These are phyloP conservation scores for Liriodendron chinense DNA, from an alignment of 164 flowering plant genomes.

Conservation along the genomic window DNA sequence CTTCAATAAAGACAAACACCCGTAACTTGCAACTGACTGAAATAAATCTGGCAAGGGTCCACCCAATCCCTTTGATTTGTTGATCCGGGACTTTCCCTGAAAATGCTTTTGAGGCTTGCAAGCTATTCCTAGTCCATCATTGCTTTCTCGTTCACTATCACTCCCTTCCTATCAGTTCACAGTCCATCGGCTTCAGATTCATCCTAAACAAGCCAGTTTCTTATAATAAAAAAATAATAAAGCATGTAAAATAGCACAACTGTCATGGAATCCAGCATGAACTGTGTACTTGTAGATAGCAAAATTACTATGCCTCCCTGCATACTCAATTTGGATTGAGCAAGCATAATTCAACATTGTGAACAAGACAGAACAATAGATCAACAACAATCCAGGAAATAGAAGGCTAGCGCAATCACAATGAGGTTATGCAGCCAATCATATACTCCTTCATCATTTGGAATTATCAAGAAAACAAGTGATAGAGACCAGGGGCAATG, in stretches of 20 bases:
- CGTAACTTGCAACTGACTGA: constrained; percentile 44
- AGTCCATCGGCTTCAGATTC: constrained; percentile 12
- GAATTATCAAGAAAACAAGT: too few relatives aligned
- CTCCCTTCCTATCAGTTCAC: constrained; percentile 59
- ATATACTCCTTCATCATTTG: too few relatives aligned
- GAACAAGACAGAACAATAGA: too few relatives aligned
- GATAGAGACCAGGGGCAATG: too few relatives aligned
- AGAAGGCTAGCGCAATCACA: too few relatives aligned
- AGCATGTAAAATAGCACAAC: background rate
- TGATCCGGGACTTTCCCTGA: constrained; percentile 42
- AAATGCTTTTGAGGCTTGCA: constrained; percentile 58
- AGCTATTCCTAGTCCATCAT: constrained; percentile 50
- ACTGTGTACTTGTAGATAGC: background rate
- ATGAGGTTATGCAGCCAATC: too few relatives aligned
- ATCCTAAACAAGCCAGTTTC: background rate
- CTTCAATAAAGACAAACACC: constrained; percentile 63
- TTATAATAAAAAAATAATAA: background rate
- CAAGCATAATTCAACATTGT: too few relatives aligned
- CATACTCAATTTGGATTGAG: too few relatives aligned
- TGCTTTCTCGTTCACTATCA: constrained; percentile 76
- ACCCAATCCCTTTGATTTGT: constrained; percentile 38
- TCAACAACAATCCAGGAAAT: too few relatives aligned
- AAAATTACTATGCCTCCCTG: too few relatives aligned
- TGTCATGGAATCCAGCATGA: too few relatives aligned
- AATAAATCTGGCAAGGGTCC: constrained; percentile 30